Conservation (phyloP, 106 monocot genomes). For the Dendrobium officinale region DNA sequence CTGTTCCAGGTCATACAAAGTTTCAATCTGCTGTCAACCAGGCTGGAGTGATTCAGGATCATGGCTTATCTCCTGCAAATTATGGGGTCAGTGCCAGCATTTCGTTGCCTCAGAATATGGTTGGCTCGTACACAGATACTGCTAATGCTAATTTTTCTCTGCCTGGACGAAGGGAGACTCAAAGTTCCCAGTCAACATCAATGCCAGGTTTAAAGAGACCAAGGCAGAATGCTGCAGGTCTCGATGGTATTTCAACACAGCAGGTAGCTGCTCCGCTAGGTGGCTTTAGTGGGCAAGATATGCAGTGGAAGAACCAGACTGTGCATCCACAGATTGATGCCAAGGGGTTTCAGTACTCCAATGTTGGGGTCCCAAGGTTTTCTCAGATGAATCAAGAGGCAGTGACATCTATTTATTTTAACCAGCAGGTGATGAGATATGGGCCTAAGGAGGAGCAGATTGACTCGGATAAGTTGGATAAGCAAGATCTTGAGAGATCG, state of each 20-base stretch:
- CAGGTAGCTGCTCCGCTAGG: constrained; percentile 30
- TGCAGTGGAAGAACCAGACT: constrained; percentile 60
- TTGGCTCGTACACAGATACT: constrained; percentile 32
- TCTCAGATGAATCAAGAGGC: constrained; percentile 39
- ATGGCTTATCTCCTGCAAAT: constrained; percentile 22
- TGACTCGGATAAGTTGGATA: constrained; percentile 39
- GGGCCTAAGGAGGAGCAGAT: constrained; percentile 59
- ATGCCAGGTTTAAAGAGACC: constrained; percentile 29
- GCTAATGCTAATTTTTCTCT: constrained; percentile 16
- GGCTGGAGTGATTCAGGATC: constrained; percentile 28
- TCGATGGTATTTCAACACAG: constrained; percentile 50
- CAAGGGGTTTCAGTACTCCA: constrained; percentile 38
- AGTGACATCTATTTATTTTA: constrained; percentile 42
- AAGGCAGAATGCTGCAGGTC: constrained; percentile 32
- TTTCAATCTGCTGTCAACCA: constrained; percentile 32
- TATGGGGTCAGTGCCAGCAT: constrained; percentile 20
- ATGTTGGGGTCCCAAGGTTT: constrained; percentile 44
- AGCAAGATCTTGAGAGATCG: constrained; percentile 29
- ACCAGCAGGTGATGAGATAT: constrained; percentile 56
- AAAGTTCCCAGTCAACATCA: constrained; percentile 35
- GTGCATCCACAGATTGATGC: constrained; percentile 44
- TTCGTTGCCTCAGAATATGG: constrained; percentile 37
- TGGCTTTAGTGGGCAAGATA: constrained; percentile 39
- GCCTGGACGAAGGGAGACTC: constrained; percentile 50
- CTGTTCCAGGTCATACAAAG: constrained; percentile 30